A percentile compares a stretch with the other conserved stretches of the same genome.
Evolutionary conservation across 2,329 filamentous ascomycete species (phyloP).

Genomic region (Colletotrichum brevisporum): DNA sequence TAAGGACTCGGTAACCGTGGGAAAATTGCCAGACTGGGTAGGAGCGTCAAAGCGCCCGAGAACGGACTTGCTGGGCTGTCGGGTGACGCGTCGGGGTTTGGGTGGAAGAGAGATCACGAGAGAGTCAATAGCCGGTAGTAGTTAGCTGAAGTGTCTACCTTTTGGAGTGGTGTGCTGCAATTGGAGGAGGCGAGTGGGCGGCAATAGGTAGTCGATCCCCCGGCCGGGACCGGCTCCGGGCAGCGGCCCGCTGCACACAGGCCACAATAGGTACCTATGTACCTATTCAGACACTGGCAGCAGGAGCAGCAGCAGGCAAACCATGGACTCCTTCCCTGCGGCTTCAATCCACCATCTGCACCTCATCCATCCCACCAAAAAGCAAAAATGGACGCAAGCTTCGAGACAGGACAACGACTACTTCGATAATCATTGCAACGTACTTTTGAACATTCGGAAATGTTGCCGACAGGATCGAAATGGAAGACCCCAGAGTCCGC

Average conservation of each 20-base stretch:
- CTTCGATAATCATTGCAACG: no score
- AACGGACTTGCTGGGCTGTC: neutral
- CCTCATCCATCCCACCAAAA: neutral
- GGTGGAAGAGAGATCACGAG: neutral
- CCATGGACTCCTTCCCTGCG: neutral
- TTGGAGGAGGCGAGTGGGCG: neutral
- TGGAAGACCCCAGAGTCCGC: no score
- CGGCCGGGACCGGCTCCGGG: conserved; percentile 20
- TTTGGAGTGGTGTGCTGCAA: neutral
- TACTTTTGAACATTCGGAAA: no score
- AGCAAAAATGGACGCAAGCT: neutral
- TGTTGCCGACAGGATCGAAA: no score
- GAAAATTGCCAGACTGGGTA: neutral
- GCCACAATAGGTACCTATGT: neutral
- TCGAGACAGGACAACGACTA: no score
- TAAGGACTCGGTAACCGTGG: conserved; percentile 1
- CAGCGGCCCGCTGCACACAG: conserved; percentile 10
- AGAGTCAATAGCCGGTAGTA: conserved; percentile 8
- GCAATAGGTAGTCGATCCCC: neutral
- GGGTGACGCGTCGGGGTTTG: neutral
- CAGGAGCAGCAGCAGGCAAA: neutral
- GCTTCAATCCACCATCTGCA: neutral
- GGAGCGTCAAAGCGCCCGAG: neutral
- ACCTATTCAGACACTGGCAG: neutral
- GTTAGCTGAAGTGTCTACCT: no score